Percentiles rank a stretch among this genome's conserved stretches.
Conservation (phyloP, 805 yeast genomes). For the Barnettozyma sucrosica region DNA sequence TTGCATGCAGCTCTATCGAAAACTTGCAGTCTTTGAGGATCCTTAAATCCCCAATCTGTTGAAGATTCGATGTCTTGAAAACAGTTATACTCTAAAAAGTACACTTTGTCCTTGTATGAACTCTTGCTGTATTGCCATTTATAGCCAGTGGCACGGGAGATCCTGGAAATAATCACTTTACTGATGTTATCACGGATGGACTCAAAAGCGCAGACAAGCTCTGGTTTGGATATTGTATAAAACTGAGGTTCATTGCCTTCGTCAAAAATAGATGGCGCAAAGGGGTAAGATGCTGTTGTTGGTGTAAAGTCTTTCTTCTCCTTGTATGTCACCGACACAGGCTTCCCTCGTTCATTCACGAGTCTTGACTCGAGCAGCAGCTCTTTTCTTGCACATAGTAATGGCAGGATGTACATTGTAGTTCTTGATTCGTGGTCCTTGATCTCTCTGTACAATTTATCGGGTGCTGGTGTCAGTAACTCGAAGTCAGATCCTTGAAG, state of each 20-base stretch:
- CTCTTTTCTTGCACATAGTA: constrained; percentile 19
- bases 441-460: constrained; percentile 18
- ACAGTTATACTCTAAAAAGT: constrained; percentile 20
- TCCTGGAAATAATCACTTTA: constrained; percentile 15
- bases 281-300: constrained; percentile 20
- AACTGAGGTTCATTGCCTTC: constrained; percentile 15
- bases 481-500: constrained; percentile 19
- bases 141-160: constrained; percentile 21
- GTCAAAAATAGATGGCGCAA: constrained; percentile 16
- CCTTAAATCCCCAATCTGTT: neutral
- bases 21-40: constrained; percentile 2
- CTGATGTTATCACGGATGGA: constrained; percentile 20
- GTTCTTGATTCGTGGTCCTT: constrained; percentile 19
- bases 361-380: constrained; percentile 17
- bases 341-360: constrained; percentile 20
- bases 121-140: constrained; percentile 23
- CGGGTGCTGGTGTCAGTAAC: constrained; percentile 7
- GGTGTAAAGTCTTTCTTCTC: constrained; percentile 17
- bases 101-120: constrained; percentile 18
- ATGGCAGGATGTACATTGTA: constrained; percentile 17
- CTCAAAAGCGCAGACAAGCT: constrained; percentile 16
- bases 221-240: constrained; percentile 18
- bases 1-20: constrained; percentile 17
- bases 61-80: constrained; percentile 18
- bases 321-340: constrained; percentile 18